These are phyloP conservation scores for Populus deltoides DNA, from an alignment of 345 rosid species.

Conservation along the genomic window DNA sequence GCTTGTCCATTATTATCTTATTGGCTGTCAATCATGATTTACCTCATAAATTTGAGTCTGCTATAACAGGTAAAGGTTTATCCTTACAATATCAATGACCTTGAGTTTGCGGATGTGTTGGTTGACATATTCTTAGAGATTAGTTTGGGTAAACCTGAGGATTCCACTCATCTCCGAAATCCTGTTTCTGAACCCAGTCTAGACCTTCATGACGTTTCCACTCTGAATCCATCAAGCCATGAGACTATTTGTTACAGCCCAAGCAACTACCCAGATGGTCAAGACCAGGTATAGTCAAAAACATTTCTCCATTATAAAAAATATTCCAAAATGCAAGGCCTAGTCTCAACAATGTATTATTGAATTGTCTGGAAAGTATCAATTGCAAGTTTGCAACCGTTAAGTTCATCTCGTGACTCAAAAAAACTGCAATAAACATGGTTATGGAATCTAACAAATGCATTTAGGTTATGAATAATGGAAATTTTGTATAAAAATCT, in stretches of 20 bases:
- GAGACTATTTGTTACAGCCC: slow-evolving; percentile 53
- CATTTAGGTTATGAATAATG: background rate
- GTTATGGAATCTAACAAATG: background rate
- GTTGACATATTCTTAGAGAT: slow-evolving; percentile 75
- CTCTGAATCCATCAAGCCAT: slow-evolving; percentile 22
- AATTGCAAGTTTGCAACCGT: background rate
- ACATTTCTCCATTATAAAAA: slow-evolving; percentile 7
- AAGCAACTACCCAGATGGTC: slow-evolving; percentile 70
- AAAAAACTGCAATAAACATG: background rate
- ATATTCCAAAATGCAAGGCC: background rate
- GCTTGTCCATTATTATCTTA: background rate
- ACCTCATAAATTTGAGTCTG: slow-evolving; percentile 1
- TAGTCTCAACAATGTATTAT: slow-evolving; percentile 2
- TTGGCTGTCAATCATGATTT: slow-evolving; percentile 2
- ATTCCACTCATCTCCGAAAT: slow-evolving; percentile 27
- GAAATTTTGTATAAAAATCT: slow-evolving; percentile 7
- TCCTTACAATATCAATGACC: slow-evolving; percentile 76
- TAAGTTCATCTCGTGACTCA: background rate
- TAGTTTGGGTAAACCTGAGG: slow-evolving; percentile 27
- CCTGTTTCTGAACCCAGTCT: slow-evolving; percentile 25
- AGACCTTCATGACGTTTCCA: slow-evolving; percentile 24
- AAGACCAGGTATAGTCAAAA: slow-evolving; percentile 50
- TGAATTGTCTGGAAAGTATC: background rate
- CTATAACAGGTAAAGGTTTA: slow-evolving; percentile 52
- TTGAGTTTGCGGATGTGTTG: slow-evolving; percentile 72